These are phyloP conservation scores for Stagonosporopsis vannaccii DNA, from an alignment of 2,329 filamentous ascomycete genomes.

Conservation along the genomic window DNA sequence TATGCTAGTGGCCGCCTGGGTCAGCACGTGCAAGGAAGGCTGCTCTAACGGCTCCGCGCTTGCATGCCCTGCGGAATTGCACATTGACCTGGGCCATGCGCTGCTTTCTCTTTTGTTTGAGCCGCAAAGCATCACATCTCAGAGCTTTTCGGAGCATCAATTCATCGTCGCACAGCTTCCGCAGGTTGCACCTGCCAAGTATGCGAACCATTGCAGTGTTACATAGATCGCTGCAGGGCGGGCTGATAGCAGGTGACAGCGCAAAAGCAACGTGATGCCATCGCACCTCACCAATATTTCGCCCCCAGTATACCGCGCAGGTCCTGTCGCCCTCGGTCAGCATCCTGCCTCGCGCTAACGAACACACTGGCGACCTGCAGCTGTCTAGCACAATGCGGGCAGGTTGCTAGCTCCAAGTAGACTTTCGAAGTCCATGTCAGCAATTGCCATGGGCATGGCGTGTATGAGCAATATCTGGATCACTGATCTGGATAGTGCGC, in stretches of 20 bases:
- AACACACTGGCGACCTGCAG: slow-evolving; percentile 26
- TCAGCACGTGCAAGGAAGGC: slow-evolving; percentile 6
- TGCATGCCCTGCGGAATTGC: slow-evolving; percentile 4
- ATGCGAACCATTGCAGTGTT: not conserved
- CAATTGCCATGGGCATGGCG: slow-evolving; percentile 29
- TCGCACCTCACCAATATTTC: slow-evolving; percentile 9
- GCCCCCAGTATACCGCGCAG: slow-evolving; percentile 28
- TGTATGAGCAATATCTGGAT: slow-evolving; percentile 29
- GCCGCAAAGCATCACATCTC: not conserved
- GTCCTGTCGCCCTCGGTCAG: slow-evolving; percentile 23
- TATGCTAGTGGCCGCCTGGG: slow-evolving; percentile 4
- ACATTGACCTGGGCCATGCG: not conserved
- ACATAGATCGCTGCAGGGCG: not conserved
- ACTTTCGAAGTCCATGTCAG: slow-evolving; percentile 33
- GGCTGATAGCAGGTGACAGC: not conserved
- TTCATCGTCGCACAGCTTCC: not conserved
- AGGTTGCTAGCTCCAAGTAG: slow-evolving; percentile 36
- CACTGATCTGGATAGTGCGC: slow-evolving; percentile 24
- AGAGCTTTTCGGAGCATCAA: not conserved
- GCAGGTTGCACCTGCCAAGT: not conserved
- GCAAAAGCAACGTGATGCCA: not conserved
- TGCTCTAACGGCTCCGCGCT: not conserved
- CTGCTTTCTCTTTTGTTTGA: slow-evolving; percentile 3
- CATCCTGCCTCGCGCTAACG: slow-evolving; percentile 21
- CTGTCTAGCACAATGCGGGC: slow-evolving; percentile 22